Evolutionary conservation across 2,329 filamentous ascomycete species (phyloP).

Genomic region (Ceratocystis diversiconidia): DNA sequence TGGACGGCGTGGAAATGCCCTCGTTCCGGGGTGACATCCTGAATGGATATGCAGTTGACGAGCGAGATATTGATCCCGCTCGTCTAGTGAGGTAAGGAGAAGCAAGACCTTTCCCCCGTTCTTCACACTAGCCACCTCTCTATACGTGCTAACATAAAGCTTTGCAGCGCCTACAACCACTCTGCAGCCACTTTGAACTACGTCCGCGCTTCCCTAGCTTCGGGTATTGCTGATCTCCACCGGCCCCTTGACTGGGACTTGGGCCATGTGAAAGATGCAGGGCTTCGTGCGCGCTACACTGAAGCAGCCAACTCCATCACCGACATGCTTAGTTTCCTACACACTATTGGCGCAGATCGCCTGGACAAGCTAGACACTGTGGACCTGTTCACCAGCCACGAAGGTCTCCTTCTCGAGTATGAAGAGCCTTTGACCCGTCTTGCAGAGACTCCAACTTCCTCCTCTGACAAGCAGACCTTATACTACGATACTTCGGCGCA

Average conservation of each 20-base stretch:
- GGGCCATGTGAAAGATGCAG: conserved; percentile 74
- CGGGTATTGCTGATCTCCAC: conserved; percentile 86
- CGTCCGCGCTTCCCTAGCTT: conserved; percentile 66
- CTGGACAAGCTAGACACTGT: conserved; percentile 76
- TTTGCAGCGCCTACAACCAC: conserved; percentile 70
- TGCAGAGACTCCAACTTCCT: conserved; percentile 48
- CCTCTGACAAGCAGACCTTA: conserved; percentile 23
- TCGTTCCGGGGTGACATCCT: conserved; percentile 93
- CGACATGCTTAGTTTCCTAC: conserved; percentile 87
- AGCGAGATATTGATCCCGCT: conserved; percentile 66
- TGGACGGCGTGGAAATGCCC: conserved; percentile 67
- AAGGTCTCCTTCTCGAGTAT: conserved; percentile 87
- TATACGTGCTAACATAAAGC: background rate
- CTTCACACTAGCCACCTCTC: background rate
- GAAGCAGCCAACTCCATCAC: conserved; percentile 73
- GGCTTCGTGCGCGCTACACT: conserved; percentile 73
- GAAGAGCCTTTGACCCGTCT: conserved; percentile 74
- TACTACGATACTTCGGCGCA: conserved; percentile 89
- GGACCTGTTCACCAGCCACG: conserved; percentile 89
- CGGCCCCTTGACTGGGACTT: conserved; percentile 89
- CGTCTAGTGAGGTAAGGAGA: conserved; percentile 53
- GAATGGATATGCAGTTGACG: conserved; percentile 69
- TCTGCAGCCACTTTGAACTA: conserved; percentile 92
- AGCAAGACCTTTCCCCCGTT: background rate
- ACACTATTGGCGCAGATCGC: conserved; percentile 79